These are phyloP conservation scores for Phytophthora sp. DNA, from an alignment of 352 stramenopile genomes.

Conservation along the genomic window DNA sequence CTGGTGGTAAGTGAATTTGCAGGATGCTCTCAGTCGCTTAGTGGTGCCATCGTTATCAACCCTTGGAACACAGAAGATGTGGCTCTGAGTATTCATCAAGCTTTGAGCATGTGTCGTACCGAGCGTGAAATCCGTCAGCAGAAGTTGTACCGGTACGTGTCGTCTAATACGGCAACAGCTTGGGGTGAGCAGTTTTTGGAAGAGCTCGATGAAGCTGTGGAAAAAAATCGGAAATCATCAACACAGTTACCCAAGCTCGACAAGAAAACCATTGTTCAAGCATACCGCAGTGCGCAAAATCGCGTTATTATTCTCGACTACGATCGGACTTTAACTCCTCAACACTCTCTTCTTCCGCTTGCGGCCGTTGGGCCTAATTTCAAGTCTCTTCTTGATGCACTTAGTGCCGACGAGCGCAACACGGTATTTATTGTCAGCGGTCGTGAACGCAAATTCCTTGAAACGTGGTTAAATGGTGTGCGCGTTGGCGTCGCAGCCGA, in stretches of 20 bases:
- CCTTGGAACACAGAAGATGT: conserved; percentile 90
- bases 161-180: conserved; percentile 79
- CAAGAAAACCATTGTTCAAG: conserved; percentile 54
- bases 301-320: conserved; percentile 91
- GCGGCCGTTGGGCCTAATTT: conserved; percentile 82
- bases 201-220: conserved; percentile 67
- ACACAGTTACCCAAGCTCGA: conserved; percentile 70
- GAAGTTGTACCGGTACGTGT: conserved; percentile 91
- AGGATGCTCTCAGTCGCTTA: conserved; percentile 87
- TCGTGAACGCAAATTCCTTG: conserved; percentile 88
- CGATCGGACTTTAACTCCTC: conserved; percentile 81
- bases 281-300: conserved; percentile 75
- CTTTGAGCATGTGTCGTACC: conserved; percentile 82
- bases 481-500: conserved; percentile 77
- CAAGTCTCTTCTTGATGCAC: conserved; percentile 72
- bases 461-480: conserved; percentile 85
- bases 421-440: conserved; percentile 81
- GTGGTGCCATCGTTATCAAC: conserved; percentile 87
- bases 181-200: conserved; percentile 87
- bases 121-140: conserved; percentile 89
- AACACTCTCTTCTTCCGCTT: conserved; percentile 80
- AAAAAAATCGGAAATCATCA: conserved; percentile 60
- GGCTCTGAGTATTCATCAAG: conserved; percentile 80
- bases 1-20: conserved; percentile 91
- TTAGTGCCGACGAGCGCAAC: conserved; percentile 70